Evolutionary conservation across 2,329 filamentous ascomycete species (phyloP), one percentile per base, ranked within the genome.

Genomic region (Xylariaceae sp.): DNA sequence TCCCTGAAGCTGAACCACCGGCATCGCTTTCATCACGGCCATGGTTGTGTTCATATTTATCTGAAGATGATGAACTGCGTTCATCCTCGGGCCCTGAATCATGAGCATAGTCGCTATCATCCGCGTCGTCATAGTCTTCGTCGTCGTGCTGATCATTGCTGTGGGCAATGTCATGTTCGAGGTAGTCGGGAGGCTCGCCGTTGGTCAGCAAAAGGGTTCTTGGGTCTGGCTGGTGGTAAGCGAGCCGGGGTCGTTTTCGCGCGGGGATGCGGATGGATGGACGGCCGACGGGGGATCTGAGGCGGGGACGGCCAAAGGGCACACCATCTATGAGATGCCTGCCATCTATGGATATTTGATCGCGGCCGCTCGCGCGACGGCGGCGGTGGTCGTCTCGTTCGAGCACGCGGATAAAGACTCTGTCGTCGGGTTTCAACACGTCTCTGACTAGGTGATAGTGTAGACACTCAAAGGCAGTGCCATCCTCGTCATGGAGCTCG

Each of bases 291-390:
- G 78, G 75, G 1, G 71, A 62, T 59, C 80, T 80, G 9, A 92
- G 71, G 62, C 83, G 83, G 1, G 86, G 84, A 52, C 86, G 80
- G 2, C 92, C 91, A 65, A 92, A 96, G 0, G 90, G 81, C 17
- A 96, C 75, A 3, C 92, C 91, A 65, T 97, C 92, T 11, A 94
- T 78, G 6, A 96, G 75, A 64, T 91, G 90, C 57, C 78, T 85
- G 4, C 92, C 91, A 66, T 89, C 87, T 2, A 72, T 62, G 0
- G 87, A 83, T 46, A 96, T 95, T 67, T 96, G 91, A 56, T 87
- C 76, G 42, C 92, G 82, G 22, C 92, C 91, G 49, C 82, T 85
- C 11, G 95, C 71, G 47, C 82, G 81, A 57, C 90, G 79, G 42
- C 83, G 79, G 61, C 83, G 82, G 9, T 94, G 69, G 65, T 97